Percentiles rank a stretch among this genome's conserved stretches.
Evolutionary conservation across 2,329 filamentous ascomycete genomes (phyloP).

Genomic region (Ophiocordyceps camponoti-floridani): DNA sequence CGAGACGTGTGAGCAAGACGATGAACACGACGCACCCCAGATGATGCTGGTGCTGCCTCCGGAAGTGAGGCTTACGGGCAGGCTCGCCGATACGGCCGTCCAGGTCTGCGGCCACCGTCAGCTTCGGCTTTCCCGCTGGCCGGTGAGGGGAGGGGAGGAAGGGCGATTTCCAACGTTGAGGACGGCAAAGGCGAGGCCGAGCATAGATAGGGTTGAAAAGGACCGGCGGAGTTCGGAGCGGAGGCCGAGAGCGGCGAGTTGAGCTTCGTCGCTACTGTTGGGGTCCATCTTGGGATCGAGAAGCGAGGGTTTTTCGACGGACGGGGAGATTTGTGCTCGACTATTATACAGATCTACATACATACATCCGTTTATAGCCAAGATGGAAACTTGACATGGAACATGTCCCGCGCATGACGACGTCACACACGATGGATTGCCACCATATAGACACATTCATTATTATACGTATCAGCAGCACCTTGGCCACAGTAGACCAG

Average conservation of each 20-base stretch:
- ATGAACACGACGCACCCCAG: slow-evolving; percentile 34
- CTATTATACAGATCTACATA: no score
- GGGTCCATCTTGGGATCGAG: slow-evolving; percentile 4
- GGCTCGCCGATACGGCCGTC: slow-evolving; percentile 26
- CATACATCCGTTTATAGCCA: no score
- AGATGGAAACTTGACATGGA: no score
- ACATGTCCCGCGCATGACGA: no score
- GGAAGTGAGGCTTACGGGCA: slow-evolving; percentile 37
- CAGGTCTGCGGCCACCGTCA: slow-evolving; percentile 8
- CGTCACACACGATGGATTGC: not conserved
- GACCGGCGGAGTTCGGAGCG: slow-evolving; percentile 8
- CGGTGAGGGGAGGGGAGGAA: not conserved
- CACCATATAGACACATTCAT: no score
- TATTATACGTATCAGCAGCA: no score
- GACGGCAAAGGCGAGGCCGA: slow-evolving; percentile 26
- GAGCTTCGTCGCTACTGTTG: slow-evolving; percentile 7
- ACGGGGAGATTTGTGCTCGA: no score
- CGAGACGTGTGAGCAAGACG: not conserved
- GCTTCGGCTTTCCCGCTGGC: not conserved
- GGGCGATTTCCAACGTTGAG: slow-evolving; percentile 14
- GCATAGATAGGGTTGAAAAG: slow-evolving; percentile 17
- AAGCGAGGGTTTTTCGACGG: no score
- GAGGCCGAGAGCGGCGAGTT: slow-evolving; percentile 9
- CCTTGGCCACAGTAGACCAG: no score
- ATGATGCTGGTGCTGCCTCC: slow-evolving; percentile 52